Conservation (phyloP, 1,139 yeast genomes). For the Candida sp. region DNA sequence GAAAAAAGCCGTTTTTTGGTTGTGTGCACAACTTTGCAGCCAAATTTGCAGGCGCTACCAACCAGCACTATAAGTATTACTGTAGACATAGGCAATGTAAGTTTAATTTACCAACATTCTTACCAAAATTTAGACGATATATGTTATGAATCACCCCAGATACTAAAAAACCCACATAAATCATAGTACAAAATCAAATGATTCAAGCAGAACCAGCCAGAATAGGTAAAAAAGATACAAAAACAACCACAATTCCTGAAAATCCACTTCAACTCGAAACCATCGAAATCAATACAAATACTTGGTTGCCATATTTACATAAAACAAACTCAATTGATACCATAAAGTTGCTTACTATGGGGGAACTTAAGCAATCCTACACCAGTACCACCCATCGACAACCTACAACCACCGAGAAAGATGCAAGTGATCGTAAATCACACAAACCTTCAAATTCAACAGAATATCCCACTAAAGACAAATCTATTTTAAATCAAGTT, state of each 20-base stretch:
- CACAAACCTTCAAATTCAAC: background rate
- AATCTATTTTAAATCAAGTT: slow-evolving; percentile 24
- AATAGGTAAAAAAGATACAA: background rate
- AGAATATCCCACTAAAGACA: background rate
- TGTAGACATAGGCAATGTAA: background rate
- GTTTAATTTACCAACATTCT: background rate
- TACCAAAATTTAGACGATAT: background rate
- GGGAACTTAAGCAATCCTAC: background rate
- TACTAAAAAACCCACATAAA: background rate
- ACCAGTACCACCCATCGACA: background rate
- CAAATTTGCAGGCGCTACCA: slow-evolving; percentile 2
- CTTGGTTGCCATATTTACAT: slow-evolving; percentile 2
- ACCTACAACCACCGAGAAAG: background rate
- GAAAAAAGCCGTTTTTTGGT: background rate
- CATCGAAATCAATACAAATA: slow-evolving; percentile 1
- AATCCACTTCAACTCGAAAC: background rate
- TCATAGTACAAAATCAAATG: background rate
- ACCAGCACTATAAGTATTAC: background rate
- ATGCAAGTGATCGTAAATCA: background rate
- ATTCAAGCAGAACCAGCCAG: background rate
- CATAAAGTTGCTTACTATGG: background rate
- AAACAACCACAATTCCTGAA: background rate
- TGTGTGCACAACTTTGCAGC: background rate
- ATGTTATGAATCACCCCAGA: background rate
- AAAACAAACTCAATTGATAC: slow-evolving; percentile 1